Conservation (phyloP, 208 protist species). For the Leishmania major region DNA sequence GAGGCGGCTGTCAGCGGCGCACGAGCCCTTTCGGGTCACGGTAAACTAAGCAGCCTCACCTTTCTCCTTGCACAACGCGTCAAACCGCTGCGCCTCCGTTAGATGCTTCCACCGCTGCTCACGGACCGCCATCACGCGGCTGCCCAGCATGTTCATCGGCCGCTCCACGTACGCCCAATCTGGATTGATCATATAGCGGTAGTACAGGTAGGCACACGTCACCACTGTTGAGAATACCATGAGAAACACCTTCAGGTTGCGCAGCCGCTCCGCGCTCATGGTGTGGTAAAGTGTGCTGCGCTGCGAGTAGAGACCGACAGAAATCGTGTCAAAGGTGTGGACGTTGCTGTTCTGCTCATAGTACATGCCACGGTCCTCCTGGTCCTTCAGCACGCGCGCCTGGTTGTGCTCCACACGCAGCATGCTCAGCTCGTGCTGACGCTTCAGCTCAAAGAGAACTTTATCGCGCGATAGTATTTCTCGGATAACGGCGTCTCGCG, state of each 20-base stretch:
- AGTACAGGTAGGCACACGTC: slow-evolving; percentile 83
- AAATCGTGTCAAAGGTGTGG: slow-evolving; percentile 89
- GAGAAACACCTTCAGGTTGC: slow-evolving; percentile 84
- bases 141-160: slow-evolving; percentile 76
- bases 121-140: slow-evolving; percentile 60
- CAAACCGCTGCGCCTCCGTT: slow-evolving; percentile 44
- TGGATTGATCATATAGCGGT: slow-evolving; percentile 87
- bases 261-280: slow-evolving; percentile 78
- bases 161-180: slow-evolving; percentile 83
- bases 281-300: slow-evolving; percentile 90
- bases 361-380: slow-evolving; percentile 90
- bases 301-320: slow-evolving; percentile 84
- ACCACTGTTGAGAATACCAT: slow-evolving; percentile 60
- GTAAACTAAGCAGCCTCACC: not conserved
- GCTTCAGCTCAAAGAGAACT: slow-evolving; percentile 89
- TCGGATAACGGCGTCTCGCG: slow-evolving; percentile 67
- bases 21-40: not conserved
- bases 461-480: slow-evolving; percentile 86
- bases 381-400: slow-evolving; percentile 81
- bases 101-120: slow-evolving; percentile 57
- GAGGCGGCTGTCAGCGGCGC: not conserved
- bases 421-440: slow-evolving; percentile 92
- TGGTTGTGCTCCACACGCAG: slow-evolving; percentile 87
- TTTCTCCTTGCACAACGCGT: slow-evolving; percentile 10
- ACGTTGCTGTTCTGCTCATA: slow-evolving; percentile 93